Evolutionary conservation across 2,329 filamentous ascomycete species (phyloP), one percentile per base, ranked within the genome.

Genomic region (Arthrinium puccinioides): DNA sequence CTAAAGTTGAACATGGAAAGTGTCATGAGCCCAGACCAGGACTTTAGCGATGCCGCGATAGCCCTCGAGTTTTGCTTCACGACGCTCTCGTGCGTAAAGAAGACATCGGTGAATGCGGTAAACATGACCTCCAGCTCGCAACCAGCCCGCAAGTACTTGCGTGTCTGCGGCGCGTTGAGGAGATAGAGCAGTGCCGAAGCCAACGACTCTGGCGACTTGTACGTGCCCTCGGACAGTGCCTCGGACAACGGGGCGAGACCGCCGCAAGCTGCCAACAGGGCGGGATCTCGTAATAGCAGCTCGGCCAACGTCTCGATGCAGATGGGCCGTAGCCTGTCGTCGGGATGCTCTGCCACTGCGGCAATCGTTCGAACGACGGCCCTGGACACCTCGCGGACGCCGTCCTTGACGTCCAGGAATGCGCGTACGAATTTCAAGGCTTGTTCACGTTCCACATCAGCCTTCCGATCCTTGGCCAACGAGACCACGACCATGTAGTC

Each of bases 361-460:
- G 92, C 87, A 40, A 98, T 82, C 6, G 90, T 92, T 38, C 92
- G 79, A 7, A 94, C 84, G 15, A 98, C 80, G 1, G 87, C 82
- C 41, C 85, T 76, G 2, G 92, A 94, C 24, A 98, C 75, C 57
- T 98, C 90, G 44, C 78, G 75, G 8, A 94, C 82, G 9, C 92
- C 92, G 44, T 88, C 87, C 55, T 96, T 96, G 46, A 97, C 87
- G 55, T 98, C 92, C 3, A 98, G 68, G 53, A 98, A 98, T 9
- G 89, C 87, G 41, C 92, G 79, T 19, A 97, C 82, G 57, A 98
- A 96, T 58, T 98, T 98, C 51, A 98, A 69, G 10, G 92, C 92
- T 62, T 98, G 92, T 60, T 98, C 92, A 37, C 94, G 78, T 64
- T 98, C 92, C 14, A 98, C 86, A 49, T 90, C 89, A n/a, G 90